phyloP scores from a whole-genome alignment of 768 basidiomycete genomes.

The Kwoniella bestiolae region DNA sequence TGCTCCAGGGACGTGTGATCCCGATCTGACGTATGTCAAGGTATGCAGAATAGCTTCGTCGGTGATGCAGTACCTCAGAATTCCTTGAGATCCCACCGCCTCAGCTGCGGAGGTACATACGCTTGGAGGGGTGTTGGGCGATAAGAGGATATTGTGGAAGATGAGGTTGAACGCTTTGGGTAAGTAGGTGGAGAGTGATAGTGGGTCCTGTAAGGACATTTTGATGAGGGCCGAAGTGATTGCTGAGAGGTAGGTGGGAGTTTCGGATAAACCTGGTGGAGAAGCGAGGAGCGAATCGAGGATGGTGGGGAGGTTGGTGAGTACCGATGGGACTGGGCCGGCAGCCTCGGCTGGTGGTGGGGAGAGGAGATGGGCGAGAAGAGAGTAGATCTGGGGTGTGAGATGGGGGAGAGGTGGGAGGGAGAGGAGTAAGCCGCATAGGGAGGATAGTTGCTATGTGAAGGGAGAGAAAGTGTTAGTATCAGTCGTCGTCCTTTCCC shows the following conservation, averaged over 20 bases:
- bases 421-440: conserved; percentile 73
- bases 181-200: conserved; percentile 44
- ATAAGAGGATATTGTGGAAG: conserved; percentile 51
- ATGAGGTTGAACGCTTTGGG: conserved; percentile 52
- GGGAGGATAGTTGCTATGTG: conserved; percentile 69
- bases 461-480: too few species aligned
- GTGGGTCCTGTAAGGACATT: conserved; percentile 51
- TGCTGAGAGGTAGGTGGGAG: conserved; percentile 53
- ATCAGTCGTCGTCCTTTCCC: too few species aligned
- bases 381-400: conserved; percentile 81
- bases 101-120: conserved; percentile 50
- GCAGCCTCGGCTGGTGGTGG: conserved; percentile 48
- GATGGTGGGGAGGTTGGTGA: conserved; percentile 54
- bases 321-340: conserved; percentile 40
- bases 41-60: conserved; percentile 63
- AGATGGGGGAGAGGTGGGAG: conserved; percentile 88
- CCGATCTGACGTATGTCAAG: conserved; percentile 46
- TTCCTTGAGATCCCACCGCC: conserved; percentile 49
- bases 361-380: conserved; percentile 78
- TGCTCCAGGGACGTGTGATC: conserved; percentile 62
- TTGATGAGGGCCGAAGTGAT: conserved; percentile 54
- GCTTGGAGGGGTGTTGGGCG: conserved; percentile 34
- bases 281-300: conserved; percentile 54
- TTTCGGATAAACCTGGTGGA: conserved; percentile 50
- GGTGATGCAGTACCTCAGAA: conserved; percentile 73